Evolutionary conservation across 2,329 filamentous ascomycete genomes (phyloP).

Genomic region (Westerdykella ornata): DNA sequence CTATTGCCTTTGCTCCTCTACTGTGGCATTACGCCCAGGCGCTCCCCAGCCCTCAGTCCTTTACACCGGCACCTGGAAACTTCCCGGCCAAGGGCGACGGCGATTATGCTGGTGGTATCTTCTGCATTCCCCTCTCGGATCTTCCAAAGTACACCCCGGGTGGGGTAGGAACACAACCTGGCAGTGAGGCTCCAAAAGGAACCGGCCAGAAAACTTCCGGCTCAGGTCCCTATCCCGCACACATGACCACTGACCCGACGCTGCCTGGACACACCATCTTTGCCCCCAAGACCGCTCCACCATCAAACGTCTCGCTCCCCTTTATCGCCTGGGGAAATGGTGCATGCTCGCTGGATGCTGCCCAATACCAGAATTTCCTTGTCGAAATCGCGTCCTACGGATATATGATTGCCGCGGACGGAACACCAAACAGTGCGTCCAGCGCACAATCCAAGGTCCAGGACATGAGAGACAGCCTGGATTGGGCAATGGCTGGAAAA

Average conservation of each 20-base stretch:
- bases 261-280: slow-evolving; percentile 15
- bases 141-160: slow-evolving; percentile 10
- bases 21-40: neutral
- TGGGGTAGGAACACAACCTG: slow-evolving; percentile 3
- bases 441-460: slow-evolving; percentile 15
- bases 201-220: slow-evolving; percentile 13
- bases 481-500: slow-evolving; percentile 15
- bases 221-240: slow-evolving; percentile 17
- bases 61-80: slow-evolving; percentile 11
- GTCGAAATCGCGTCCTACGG: slow-evolving; percentile 17
- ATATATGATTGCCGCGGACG: slow-evolving; percentile 18
- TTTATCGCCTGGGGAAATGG: slow-evolving; percentile 19
- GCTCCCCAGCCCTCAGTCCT: slow-evolving; percentile 5
- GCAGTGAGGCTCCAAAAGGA: slow-evolving; percentile 8
- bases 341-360: slow-evolving; percentile 11
- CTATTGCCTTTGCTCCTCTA: neutral
- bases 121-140: slow-evolving; percentile 16
- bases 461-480: slow-evolving; percentile 15
- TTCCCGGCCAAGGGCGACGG: slow-evolving; percentile 18
- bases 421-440: slow-evolving; percentile 8
- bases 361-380: slow-evolving; percentile 12
- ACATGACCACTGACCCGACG: slow-evolving; percentile 13
- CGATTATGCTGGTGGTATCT: slow-evolving; percentile 18
- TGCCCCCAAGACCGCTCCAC: slow-evolving; percentile 11
- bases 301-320: slow-evolving; percentile 12